These are phyloP conservation scores for Eimeria praecox DNA, from an alignment of 169 alveolate species.

Conservation along the genomic window DNA sequence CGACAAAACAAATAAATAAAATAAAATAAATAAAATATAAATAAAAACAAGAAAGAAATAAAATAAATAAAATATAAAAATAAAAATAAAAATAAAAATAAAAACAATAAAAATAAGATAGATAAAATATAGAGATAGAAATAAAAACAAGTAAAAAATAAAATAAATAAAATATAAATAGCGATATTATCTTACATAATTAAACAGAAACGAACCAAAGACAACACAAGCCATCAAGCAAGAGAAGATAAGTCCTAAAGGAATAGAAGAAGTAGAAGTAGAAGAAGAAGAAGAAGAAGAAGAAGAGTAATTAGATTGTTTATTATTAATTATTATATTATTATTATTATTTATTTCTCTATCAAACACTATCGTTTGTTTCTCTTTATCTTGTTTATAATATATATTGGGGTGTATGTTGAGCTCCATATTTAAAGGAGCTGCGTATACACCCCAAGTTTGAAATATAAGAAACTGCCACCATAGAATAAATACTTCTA, in stretches of 20 bases:
- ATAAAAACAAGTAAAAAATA: background rate
- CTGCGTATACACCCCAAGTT: too few relatives aligned
- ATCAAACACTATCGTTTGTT: too few relatives aligned
- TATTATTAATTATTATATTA: too few relatives aligned
- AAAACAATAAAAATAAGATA: background rate
- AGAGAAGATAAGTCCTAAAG: conserved; percentile 33
- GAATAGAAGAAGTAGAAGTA: too few relatives aligned
- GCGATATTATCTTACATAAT: background rate
- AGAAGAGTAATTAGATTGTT: too few relatives aligned
- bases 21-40: background rate
- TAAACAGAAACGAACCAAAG: conserved; percentile 22
- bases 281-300: too few relatives aligned
- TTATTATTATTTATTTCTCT: too few relatives aligned
- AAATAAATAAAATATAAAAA: background rate
- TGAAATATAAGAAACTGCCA: too few relatives aligned
- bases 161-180: too few relatives aligned
- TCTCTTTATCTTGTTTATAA: too few relatives aligned
- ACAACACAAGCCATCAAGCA: conserved; percentile 23
- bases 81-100: background rate
- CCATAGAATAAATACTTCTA: background rate
- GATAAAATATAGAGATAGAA: background rate
- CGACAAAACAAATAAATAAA: background rate
- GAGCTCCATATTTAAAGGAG: too few relatives aligned
- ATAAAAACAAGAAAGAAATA: background rate
- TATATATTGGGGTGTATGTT: too few relatives aligned